phyloP scores from a whole-genome alignment of 768 basidiomycete species.

The Tricholoma saponaceum region DNA sequence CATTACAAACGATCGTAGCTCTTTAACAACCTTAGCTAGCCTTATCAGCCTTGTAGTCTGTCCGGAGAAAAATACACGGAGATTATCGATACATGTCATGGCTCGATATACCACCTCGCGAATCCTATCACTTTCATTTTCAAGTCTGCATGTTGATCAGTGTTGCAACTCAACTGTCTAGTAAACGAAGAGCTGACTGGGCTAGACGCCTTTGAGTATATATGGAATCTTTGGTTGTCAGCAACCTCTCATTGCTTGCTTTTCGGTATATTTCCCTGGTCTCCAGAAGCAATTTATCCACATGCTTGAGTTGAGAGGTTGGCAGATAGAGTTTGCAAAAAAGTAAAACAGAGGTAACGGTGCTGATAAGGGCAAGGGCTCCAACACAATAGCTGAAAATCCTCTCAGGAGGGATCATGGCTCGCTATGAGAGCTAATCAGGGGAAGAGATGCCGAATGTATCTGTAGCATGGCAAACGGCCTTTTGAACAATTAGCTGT shows the following conservation, averaged over 20 bases:
- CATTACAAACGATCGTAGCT: no score
- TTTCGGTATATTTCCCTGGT: background rate
- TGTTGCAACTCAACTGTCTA: background rate
- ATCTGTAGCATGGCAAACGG: no score
- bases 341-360: background rate
- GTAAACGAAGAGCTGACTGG: background rate
- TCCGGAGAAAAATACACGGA: background rate
- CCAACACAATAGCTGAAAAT: constrained; percentile 9
- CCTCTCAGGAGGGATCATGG: no score
- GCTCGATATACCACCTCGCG: background rate
- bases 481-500: no score
- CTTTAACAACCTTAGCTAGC: no score
- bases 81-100: background rate
- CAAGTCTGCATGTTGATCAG: background rate
- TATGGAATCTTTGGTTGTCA: background rate
- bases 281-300: constrained; percentile 4
- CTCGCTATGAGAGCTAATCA: no score
- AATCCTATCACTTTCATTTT: background rate
- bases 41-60: no score
- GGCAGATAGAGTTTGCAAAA: background rate
- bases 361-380: constrained; percentile 4
- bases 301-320: background rate
- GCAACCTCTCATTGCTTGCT: background rate
- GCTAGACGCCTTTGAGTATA: background rate
- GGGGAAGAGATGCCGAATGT: no score